Base-by-base conservation (phyloP, 179 eudicot genomes). In the Silene vulgaris region DNA sequence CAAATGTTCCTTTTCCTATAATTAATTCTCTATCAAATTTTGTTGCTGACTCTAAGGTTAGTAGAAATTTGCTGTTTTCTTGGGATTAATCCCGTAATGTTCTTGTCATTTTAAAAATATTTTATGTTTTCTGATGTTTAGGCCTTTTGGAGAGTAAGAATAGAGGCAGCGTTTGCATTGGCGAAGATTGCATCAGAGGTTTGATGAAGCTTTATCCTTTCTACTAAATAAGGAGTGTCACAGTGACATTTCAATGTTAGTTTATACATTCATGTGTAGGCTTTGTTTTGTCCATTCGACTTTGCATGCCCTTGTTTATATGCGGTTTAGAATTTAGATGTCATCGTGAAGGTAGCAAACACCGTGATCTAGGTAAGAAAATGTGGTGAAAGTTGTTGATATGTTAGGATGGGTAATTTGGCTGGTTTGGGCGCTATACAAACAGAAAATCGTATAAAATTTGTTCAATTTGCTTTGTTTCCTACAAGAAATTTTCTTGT, bases 61-160 rank as follows among this genome's bases (percentile, higher is more conserved):
- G 26, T 65, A 21, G 23, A 12, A 59, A 69, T 72, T 61, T 52
- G 17, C 14, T 20, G 52, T 45, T n/a, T 20, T 29, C 26, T 26
- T 4, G 13, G 12, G 66, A 56, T 57, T 76, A 45, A 19, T 72
- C 19, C 43, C 6, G 56, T 17, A 59, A 61, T 37, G 45, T 35
- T 50, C 56, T 37, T 5, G 63, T 59, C 66, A 29, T 35, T 20
- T 71, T 14, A 29, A 28, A 19, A 35, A 5, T 8, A 7, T 28
- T 61, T 43, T 76, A 37, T 72, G 6, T 66, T 78, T 74, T 3
- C 76, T 66, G 9, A 21, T 59, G 65, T 85, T 43, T 76, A 92
- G 99, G 91, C 85, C 63, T 95, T 90, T 61, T 95, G 99, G 99
- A 90, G 99, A 80, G 90, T 90, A 63, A 90, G 99, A 65, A 83